Percentiles rank a stretch among this genome's conserved stretches.
phyloP scores from a whole-genome alignment of 306 rosid genomes.

The Trichosanthes truncata region DNA sequence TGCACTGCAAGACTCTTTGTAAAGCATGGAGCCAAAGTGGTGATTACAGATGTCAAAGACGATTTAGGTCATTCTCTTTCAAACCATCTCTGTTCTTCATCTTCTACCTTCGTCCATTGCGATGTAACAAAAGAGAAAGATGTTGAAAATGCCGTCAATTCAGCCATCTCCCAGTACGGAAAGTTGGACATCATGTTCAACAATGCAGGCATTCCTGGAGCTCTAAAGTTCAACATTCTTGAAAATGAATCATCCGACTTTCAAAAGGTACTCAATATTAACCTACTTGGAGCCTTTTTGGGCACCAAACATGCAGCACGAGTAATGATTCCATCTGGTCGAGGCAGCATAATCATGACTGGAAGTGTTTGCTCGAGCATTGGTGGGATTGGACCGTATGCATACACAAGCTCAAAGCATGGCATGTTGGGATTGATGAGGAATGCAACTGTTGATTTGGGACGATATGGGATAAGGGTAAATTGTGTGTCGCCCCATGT shows the following conservation, averaged over 20 bases:
- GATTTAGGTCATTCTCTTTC: slow-evolving; percentile 21
- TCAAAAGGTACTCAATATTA: slow-evolving; percentile 25
- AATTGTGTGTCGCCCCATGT: slow-evolving; percentile 32
- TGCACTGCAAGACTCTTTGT: slow-evolving; percentile 31
- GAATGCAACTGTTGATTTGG: slow-evolving; percentile 38
- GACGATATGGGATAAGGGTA: slow-evolving; percentile 34
- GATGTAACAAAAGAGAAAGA: slow-evolving; percentile 34
- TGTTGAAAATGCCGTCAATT: slow-evolving; percentile 19
- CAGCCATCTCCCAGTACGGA: slow-evolving; percentile 22
- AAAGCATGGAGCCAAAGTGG: slow-evolving; percentile 34
- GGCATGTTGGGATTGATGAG: slow-evolving; percentile 27
- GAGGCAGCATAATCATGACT: slow-evolving; percentile 27
- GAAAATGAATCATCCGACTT: slow-evolving; percentile 17
- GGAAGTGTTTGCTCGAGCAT: slow-evolving; percentile 19
- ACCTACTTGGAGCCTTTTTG: slow-evolving; percentile 25
- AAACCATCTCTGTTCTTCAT: neutral
- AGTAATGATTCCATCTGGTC: slow-evolving; percentile 24
- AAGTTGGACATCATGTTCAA: slow-evolving; percentile 51
- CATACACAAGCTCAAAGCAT: slow-evolving; percentile 34
- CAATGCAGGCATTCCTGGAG: slow-evolving; percentile 23
- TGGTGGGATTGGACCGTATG: slow-evolving; percentile 29
- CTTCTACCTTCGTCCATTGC: slow-evolving; percentile 30
- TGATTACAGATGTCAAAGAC: slow-evolving; percentile 38
- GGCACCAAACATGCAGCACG: slow-evolving; percentile 45
- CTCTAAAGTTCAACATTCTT: slow-evolving; percentile 10